Conservation (phyloP, 2,329 filamentous ascomycete species). For the Byssochlamys sp. region DNA sequence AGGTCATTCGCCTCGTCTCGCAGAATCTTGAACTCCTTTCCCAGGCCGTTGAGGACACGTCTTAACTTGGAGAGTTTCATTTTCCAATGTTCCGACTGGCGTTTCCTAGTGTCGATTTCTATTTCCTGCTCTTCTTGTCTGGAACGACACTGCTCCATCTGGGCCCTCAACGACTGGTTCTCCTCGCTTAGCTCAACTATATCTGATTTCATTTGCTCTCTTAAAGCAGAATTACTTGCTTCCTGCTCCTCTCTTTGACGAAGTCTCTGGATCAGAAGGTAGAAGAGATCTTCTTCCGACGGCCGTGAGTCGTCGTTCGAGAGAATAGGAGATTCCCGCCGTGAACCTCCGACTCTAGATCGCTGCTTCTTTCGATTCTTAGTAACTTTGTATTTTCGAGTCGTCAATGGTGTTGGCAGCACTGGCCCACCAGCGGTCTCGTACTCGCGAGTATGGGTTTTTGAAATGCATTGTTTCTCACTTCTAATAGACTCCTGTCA, state of each 20-base stretch:
- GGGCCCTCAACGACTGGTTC: slow-evolving; percentile 18
- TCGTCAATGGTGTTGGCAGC: neutral
- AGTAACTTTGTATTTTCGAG: neutral
- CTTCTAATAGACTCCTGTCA: neutral
- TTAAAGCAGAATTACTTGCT: slow-evolving; percentile 10
- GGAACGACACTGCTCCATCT: slow-evolving; percentile 12
- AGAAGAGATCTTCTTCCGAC: slow-evolving; percentile 27
- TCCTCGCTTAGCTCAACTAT: slow-evolving; percentile 16
- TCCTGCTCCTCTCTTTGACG: slow-evolving; percentile 27
- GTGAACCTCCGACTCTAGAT: neutral
- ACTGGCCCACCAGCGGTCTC: neutral
- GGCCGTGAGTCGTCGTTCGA: slow-evolving; percentile 3
- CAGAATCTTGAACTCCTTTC: slow-evolving; percentile 23
- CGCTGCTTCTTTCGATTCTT: neutral
- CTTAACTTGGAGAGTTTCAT: slow-evolving; percentile 23
- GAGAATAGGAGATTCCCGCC: neutral
- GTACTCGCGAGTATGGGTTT: neutral
- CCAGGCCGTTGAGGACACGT: slow-evolving; percentile 23
- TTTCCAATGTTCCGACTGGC: slow-evolving; percentile 26
- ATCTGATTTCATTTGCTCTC: slow-evolving; percentile 18
- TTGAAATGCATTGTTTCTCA: neutral
- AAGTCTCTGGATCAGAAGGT: slow-evolving; percentile 25
- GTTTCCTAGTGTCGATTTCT: slow-evolving; percentile 12
- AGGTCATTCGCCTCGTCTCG: slow-evolving; percentile 20
- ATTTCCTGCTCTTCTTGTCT: slow-evolving; percentile 12